A percentile compares a stretch with the other conserved stretches of the same genome.
Evolutionary conservation across 305 asterid species (phyloP).

Genomic region (Fraxinus paxiana): DNA sequence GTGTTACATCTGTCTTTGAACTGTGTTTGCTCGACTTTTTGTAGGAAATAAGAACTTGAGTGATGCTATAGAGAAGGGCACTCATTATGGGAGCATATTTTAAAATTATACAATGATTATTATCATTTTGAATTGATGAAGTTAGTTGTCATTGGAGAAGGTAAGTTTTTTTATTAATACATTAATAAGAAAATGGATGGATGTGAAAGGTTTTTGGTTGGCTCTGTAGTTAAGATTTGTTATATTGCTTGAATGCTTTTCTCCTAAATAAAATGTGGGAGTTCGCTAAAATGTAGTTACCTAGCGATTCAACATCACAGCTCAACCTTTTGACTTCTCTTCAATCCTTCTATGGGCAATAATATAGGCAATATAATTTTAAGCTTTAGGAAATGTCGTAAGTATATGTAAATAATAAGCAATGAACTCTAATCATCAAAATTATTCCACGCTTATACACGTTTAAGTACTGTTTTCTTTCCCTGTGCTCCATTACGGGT

Average conservation of each 20-base stretch:
- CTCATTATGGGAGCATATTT: constrained; percentile 43
- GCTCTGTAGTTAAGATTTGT: neutral
- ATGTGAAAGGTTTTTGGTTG: constrained; percentile 8
- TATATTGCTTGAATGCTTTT: neutral
- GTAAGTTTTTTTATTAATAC: constrained; percentile 35
- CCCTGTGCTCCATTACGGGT: neutral
- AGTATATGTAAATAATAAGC: neutral
- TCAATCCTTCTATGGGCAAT: constrained; percentile 7
- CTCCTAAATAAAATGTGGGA: neutral
- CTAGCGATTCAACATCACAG: neutral
- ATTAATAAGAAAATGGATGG: neutral
- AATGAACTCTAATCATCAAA: neutral
- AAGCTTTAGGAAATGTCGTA: neutral
- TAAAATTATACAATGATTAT: constrained; percentile 63
- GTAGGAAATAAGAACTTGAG: too few relatives aligned
- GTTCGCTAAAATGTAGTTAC: neutral
- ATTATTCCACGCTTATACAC: neutral
- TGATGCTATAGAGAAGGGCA: too few relatives aligned
- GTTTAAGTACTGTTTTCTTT: neutral
- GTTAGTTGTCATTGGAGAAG: constrained; percentile 53
- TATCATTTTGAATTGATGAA: constrained; percentile 40
- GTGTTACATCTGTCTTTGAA: too few relatives aligned
- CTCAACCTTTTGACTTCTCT: constrained; percentile 7
- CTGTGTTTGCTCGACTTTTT: too few relatives aligned
- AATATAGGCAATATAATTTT: neutral